A percentile compares a stretch with the other conserved stretches of the same genome.
phyloP scores from a whole-genome alignment of 768 basidiomycete species.

The Fomitopsis serialis region DNA sequence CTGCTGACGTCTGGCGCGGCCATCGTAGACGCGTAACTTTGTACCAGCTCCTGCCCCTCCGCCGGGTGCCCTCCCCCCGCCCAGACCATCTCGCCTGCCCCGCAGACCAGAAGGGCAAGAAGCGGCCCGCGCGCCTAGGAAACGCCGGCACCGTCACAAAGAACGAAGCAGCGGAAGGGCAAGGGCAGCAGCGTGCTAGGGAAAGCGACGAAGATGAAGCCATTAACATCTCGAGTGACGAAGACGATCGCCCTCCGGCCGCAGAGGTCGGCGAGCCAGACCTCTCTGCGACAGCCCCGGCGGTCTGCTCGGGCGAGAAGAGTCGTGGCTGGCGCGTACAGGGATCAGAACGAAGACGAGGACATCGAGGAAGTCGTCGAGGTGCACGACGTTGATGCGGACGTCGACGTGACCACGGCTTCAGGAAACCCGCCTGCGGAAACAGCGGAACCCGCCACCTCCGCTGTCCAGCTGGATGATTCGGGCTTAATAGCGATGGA shows the following conservation, averaged over 20 bases:
- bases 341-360: constrained; percentile 21
- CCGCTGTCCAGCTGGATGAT: not conserved
- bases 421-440: not conserved
- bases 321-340: constrained; percentile 19
- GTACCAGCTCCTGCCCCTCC: constrained; percentile 25
- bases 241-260: not conserved
- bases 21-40: constrained; percentile 36
- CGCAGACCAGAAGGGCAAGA: constrained; percentile 17
- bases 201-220: constrained; percentile 14
- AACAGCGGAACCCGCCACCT: not conserved
- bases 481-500: constrained; percentile 1
- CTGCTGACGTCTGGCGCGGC: not conserved
- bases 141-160: not conserved
- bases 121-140: constrained; percentile 14
- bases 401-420: not conserved
- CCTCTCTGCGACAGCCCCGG: constrained; percentile 7
- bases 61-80: constrained; percentile 9
- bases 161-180: constrained; percentile 33
- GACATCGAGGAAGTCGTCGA: constrained; percentile 10
- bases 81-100: constrained; percentile 7
- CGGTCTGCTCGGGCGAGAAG: constrained; percentile 29
- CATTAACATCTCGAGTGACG: constrained; percentile 12
- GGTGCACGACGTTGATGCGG: constrained; percentile 1
- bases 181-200: constrained; percentile 15
- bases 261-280: not conserved